Percentiles rank a stretch among this genome's conserved stretches.
Evolutionary conservation across 345 rosid genomes (phyloP).

Genomic region (Eucalyptus cloeziana): DNA sequence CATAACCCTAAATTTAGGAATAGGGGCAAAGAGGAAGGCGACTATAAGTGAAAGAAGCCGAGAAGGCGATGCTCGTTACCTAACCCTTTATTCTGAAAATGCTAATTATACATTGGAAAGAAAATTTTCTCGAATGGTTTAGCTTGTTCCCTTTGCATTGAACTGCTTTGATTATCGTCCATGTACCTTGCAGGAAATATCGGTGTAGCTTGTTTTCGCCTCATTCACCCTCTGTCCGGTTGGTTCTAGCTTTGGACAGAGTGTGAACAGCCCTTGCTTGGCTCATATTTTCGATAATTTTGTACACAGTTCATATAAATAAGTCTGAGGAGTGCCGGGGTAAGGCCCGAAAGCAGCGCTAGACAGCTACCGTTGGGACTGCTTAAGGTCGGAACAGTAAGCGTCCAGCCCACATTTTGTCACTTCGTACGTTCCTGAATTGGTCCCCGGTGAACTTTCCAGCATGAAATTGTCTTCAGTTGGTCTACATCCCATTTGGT

Average conservation of each 20-base stretch:
- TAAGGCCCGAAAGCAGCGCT: neutral
- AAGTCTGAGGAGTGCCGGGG: rapidly evolving
- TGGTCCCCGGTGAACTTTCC: neutral
- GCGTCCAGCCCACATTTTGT: neutral
- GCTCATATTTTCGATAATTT: neutral
- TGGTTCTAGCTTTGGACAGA: neutral
- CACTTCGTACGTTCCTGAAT: neutral
- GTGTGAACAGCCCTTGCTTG: rapidly evolving
- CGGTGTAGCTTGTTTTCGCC: neutral
- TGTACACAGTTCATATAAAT: neutral
- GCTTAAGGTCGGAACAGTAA: neutral
- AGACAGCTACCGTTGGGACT: neutral
- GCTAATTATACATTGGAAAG: neutral
- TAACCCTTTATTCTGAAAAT: neutral
- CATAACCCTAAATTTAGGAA: neutral
- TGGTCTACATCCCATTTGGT: neutral
- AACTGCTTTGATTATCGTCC: neutral
- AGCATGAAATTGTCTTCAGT: rapidly evolving
- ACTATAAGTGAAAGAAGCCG: neutral
- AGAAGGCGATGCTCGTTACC: neutral
- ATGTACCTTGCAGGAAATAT: neutral
- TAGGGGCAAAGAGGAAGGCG: neutral
- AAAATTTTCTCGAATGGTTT: neutral
- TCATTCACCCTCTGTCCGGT: neutral
- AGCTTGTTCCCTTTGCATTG: neutral